A percentile compares a stretch with the other conserved stretches of the same genome.
Evolutionary conservation across 768 basidiomycete species (phyloP).

Genomic region (Termitomyces sp.): DNA sequence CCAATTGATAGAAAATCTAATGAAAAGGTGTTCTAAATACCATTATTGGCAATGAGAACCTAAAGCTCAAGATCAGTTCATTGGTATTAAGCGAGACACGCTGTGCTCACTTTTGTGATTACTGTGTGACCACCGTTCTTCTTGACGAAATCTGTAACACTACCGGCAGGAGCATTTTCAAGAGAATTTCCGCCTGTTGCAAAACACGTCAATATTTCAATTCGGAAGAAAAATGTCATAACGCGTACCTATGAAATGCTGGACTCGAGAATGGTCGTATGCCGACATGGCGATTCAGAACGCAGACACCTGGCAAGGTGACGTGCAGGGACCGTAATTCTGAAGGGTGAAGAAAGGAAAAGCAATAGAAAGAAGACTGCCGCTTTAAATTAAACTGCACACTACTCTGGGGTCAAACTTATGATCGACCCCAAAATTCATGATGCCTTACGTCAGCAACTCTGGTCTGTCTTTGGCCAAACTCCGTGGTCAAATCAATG

Average conservation of each 20-base stretch:
- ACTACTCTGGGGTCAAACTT: constrained; percentile 33
- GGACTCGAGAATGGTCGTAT: constrained; percentile 51
- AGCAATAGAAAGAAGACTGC: constrained; percentile 8
- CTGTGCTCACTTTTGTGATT: constrained; percentile 81
- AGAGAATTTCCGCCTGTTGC: constrained; percentile 87
- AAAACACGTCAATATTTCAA: constrained; percentile 10
- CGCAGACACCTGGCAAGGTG: constrained; percentile 7
- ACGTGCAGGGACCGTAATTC: constrained; percentile 11
- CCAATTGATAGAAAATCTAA: constrained; percentile 6
- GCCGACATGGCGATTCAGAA: constrained; percentile 35
- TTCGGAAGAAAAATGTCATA: constrained; percentile 7
- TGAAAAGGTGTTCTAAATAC: constrained; percentile 30
- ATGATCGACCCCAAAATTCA: constrained; percentile 40
- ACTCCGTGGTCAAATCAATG: background rate
- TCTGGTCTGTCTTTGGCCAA: background rate
- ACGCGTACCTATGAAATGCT: constrained; percentile 46
- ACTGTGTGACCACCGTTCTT: constrained; percentile 93
- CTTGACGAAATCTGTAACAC: constrained; percentile 88
- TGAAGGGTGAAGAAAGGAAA: constrained; percentile 6
- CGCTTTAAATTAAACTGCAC: constrained; percentile 19
- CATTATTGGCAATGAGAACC: constrained; percentile 99
- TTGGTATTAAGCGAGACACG: background rate
- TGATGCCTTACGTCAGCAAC: constrained; percentile 19
- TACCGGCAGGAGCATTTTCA: constrained; percentile 74
- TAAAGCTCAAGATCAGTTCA: constrained; percentile 24